phyloP scores from a whole-genome alignment of 208 protist genomes.

The Leishmania aethiopica region DNA sequence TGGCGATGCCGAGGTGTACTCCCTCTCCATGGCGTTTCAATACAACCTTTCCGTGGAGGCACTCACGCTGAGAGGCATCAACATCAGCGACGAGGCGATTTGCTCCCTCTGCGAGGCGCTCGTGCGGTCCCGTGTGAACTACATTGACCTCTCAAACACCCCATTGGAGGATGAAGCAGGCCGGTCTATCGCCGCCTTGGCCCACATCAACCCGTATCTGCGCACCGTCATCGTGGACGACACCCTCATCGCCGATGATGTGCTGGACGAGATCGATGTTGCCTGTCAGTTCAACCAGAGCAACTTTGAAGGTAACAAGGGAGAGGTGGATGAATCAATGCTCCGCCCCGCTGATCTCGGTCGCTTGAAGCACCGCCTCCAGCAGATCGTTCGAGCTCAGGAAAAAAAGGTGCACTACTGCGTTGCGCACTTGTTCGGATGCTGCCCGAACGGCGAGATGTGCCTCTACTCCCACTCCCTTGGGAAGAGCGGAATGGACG shows the following conservation, averaged over 20 bases:
- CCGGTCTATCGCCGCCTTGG: slow-evolving; percentile 75
- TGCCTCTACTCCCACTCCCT: slow-evolving; percentile 81
- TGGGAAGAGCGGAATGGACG: slow-evolving; percentile 43
- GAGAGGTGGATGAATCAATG: slow-evolving; percentile 50
- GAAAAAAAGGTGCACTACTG: slow-evolving; percentile 68
- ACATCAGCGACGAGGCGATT: slow-evolving; percentile 85
- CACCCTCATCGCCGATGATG: slow-evolving; percentile 84
- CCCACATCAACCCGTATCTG: slow-evolving; percentile 83
- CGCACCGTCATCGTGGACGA: slow-evolving; percentile 87
- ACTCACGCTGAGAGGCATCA: slow-evolving; percentile 80
- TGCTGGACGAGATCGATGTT: slow-evolving; percentile 91
- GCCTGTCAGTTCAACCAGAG: slow-evolving; percentile 92
- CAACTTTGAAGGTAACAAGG: slow-evolving; percentile 75
- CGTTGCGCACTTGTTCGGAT: slow-evolving; percentile 72
- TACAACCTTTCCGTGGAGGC: slow-evolving; percentile 89
- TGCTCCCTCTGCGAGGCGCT: slow-evolving; percentile 78
- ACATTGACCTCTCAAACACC: slow-evolving; percentile 86
- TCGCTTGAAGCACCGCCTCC: slow-evolving; percentile 73
- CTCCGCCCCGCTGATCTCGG: slow-evolving; percentile 49
- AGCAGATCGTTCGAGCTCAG: slow-evolving; percentile 58
- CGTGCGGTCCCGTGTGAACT: slow-evolving; percentile 75
- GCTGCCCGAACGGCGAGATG: slow-evolving; percentile 77
- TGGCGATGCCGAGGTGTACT: slow-evolving; percentile 76
- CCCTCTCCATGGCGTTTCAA: slow-evolving; percentile 77
- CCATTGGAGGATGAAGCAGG: slow-evolving; percentile 86